Base-by-base conservation (phyloP, 202 grass and related monocot genomes). In the Zizania palustris region DNA sequence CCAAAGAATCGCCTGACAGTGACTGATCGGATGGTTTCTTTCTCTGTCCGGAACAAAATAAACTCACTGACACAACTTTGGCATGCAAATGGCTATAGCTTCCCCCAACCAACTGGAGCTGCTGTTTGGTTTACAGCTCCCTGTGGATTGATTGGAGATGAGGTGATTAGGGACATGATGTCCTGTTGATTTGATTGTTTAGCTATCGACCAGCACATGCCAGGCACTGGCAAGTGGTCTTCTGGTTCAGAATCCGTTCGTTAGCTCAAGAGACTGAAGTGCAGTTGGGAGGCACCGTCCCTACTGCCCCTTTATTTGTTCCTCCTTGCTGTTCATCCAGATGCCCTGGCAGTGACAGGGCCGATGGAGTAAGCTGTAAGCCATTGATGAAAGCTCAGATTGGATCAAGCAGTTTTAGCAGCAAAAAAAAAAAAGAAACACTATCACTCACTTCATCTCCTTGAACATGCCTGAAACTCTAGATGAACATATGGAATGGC, bases 201-300 rank as follows among this genome's bases (percentile, higher is more conserved):
- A 68, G 84, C 80, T 64, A 76, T 62, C 90, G 58, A 60, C 57
- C 84, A 55, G 51, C 51, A 87, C 87, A 93, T 84, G 87, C 9
- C 42, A 4, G 63, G 73, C 68, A 84, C 48, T 19, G 11, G 72
- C 69, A 10, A 70, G 64, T 88, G 57, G 84, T 66, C 68, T 81
- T 60, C 50, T n/a, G 72, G 58, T 67, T 74, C 22, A 9, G 61
- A 50, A 68, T 67, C 56, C 55, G 48, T 83, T 39, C 22, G 75
- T 69, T 83, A 67, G 59, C 66, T 72, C 39, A 71, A 50, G 34
- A 20, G 34, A 20, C 40, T 66, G 45, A 73, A 78, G 7, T 84
- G 59, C 67, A 62, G 72, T 59, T 79, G 49, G 73, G 58, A 28
- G 28, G 28, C 28, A 28, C 28, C 13, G 58, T 53, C 21, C 73